Conservation (phyloP, 257 asterid species). For the Plectranthus barbatus region DNA sequence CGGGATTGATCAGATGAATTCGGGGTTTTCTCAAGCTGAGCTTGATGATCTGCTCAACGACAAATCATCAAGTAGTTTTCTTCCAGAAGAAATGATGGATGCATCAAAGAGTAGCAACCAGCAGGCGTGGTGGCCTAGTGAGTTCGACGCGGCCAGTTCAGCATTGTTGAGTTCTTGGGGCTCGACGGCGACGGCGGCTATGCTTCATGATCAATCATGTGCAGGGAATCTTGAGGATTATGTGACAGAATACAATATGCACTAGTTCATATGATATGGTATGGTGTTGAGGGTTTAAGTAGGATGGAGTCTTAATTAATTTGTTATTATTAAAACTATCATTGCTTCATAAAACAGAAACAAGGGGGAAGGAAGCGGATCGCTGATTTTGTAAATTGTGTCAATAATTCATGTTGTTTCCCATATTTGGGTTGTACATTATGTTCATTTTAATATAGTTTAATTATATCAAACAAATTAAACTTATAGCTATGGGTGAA, state of each 20-base stretch:
- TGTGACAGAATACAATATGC: constrained; percentile 31
- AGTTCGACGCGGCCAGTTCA: constrained; percentile 30
- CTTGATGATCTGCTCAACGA: constrained; percentile 38
- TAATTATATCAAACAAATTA: too few species aligned
- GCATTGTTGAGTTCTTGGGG: constrained; percentile 34
- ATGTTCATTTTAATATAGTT: too few species aligned
- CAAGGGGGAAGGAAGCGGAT: not conserved
- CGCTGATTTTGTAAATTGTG: not conserved
- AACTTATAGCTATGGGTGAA: too few species aligned
- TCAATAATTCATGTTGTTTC: constrained; percentile 22
- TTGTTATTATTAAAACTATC: not conserved
- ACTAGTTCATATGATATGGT: not conserved
- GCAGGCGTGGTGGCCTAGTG: constrained; percentile 61
- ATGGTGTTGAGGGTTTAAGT: not conserved
- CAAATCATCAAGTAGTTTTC: constrained; percentile 19
- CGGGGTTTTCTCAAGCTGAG: constrained; percentile 44
- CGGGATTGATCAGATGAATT: constrained; percentile 9
- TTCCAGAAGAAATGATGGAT: constrained; percentile 24
- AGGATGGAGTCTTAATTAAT: constrained; percentile 5
- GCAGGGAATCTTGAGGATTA: constrained; percentile 46
- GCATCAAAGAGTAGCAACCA: constrained; percentile 27
- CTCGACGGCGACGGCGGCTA: constrained; percentile 17
- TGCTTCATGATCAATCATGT: constrained; percentile 33
- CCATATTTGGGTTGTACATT: too few species aligned
- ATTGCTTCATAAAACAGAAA: constrained; percentile 19